Percentiles rank a stretch among this genome's conserved stretches.
These are phyloP conservation scores for Daldinia decipiens DNA, from an alignment of 495 filamentous ascomycete genomes.

Conservation along the genomic window DNA sequence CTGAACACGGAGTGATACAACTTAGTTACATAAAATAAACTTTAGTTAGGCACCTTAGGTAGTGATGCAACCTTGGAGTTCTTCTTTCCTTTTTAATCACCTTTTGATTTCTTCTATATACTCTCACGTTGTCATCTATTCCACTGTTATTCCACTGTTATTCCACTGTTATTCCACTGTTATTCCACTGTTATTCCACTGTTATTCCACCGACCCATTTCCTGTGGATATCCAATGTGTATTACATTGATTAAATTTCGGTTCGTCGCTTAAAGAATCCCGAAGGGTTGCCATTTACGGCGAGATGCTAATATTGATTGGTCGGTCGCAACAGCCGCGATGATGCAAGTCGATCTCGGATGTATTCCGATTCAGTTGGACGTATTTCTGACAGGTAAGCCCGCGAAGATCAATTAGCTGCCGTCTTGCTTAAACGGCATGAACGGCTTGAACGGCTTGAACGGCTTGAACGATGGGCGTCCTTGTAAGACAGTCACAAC, in stretches of 20 bases:
- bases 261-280: background rate
- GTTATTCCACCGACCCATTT: too few species aligned
- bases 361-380: conserved; percentile 38
- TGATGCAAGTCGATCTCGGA: conserved; percentile 48
- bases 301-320: conserved; percentile 42
- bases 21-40: too few species aligned
- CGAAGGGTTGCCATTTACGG: conserved; percentile 45
- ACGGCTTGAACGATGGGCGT: conserved; percentile 16
- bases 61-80: background rate
- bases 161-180: too few species aligned
- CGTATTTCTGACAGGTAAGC: conserved; percentile 29
- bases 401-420: conserved; percentile 31
- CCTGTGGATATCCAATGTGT: background rate
- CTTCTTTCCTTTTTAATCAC: background rate
- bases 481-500: conserved; percentile 41
- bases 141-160: too few species aligned
- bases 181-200: too few species aligned
- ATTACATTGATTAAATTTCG: conserved; percentile 1
- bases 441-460: too few species aligned
- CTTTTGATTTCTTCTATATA: background rate
- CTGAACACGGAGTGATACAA: too few species aligned
- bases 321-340: conserved; percentile 33
- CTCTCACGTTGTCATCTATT: background rate
- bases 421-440: conserved; percentile 24
- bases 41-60: too few species aligned